Evolutionary conservation across 2,329 filamentous ascomycete genomes (phyloP).

Genomic region (Gliomastix tumulicola): DNA sequence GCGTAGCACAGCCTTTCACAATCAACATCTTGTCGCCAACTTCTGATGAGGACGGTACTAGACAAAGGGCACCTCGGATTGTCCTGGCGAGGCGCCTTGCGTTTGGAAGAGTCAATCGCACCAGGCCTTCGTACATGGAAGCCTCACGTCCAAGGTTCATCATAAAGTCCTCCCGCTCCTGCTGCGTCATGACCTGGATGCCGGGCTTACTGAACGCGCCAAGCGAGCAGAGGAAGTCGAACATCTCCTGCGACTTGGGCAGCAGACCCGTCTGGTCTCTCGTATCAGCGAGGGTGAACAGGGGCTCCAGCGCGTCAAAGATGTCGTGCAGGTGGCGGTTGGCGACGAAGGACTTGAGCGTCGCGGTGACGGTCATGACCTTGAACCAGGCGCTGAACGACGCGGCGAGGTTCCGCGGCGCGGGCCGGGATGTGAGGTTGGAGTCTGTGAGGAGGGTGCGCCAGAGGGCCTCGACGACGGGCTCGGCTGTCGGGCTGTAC

Average conservation of each 20-base stretch:
- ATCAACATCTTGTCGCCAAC: constrained; percentile 10
- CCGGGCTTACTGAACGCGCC: constrained; percentile 6
- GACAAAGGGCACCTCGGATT: constrained; percentile 10
- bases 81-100: constrained; percentile 10
- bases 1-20: constrained; percentile 9
- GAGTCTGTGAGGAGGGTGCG: constrained; percentile 15
- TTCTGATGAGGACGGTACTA: constrained; percentile 8
- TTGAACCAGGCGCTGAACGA: constrained; percentile 10
- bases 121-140: constrained; percentile 9
- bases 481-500: constrained; percentile 11
- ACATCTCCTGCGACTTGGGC: constrained; percentile 7
- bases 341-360: constrained; percentile 1
- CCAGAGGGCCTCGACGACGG: constrained; percentile 16
- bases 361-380: constrained; percentile 7
- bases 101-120: constrained; percentile 8
- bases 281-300: constrained; percentile 12
- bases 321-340: constrained; percentile 8
- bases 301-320: constrained; percentile 10
- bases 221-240: constrained; percentile 6
- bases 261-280: constrained; percentile 10
- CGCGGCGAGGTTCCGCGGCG: constrained; percentile 6
- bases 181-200: constrained; percentile 4
- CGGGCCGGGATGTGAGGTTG: constrained; percentile 10
- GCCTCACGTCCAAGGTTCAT: constrained; percentile 2
- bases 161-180: constrained; percentile 4